Conservation (phyloP, 805 yeast species). For the Wickerhamomyces xylosicus region DNA sequence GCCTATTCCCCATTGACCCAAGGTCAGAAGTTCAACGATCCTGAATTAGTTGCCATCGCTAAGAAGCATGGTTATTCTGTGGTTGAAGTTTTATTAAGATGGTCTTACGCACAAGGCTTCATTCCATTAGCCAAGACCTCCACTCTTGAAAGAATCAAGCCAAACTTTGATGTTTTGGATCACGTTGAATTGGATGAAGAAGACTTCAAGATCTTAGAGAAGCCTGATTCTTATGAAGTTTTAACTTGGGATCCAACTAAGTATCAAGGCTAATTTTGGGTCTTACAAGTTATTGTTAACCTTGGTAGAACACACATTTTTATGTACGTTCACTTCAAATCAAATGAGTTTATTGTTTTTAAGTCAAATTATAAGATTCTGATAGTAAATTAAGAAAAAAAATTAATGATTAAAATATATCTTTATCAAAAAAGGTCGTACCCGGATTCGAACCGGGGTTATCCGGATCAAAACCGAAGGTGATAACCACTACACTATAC, state of each 20-base stretch:
- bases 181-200: conserved; percentile 16
- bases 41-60: conserved; percentile 12
- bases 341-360: no score
- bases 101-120: conserved; percentile 17
- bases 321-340: no score
- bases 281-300: no score
- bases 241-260: conserved; percentile 16
- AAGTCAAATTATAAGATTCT: no score
- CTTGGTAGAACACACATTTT: no score
- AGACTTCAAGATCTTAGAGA: conserved; percentile 10
- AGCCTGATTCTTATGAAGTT: conserved; percentile 12
- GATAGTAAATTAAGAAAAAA: no score
- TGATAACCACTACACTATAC: conserved; percentile 53
- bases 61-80: conserved; percentile 13
- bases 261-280: not conserved
- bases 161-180: conserved; percentile 12
- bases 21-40: conserved; percentile 13
- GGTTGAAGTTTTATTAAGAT: conserved; percentile 12
- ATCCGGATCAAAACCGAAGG: conserved; percentile 53
- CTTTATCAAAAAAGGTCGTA: conserved; percentile 57
- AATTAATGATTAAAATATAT: no score
- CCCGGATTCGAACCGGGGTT: conserved; percentile 87
- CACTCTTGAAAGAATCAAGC: conserved; percentile 8
- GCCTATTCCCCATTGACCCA: conserved; percentile 17
- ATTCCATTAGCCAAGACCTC: conserved; percentile 15